Percentiles rank a stretch among this genome's conserved stretches.
These are phyloP conservation scores for Rhododendron molle DNA, from an alignment of 148 eudicot genomes.

Conservation along the genomic window DNA sequence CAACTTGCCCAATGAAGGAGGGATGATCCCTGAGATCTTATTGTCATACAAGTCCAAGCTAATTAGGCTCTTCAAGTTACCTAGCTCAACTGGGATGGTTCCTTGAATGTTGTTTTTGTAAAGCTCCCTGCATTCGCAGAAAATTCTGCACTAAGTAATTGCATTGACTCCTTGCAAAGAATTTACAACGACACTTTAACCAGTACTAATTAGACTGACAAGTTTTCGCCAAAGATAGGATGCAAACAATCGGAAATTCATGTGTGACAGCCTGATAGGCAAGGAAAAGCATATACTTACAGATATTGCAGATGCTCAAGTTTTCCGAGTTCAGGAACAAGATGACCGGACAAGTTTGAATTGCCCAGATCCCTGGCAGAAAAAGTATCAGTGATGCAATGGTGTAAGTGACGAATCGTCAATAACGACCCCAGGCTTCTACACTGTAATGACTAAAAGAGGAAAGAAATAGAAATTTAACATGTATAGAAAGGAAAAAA, in stretches of 20 bases:
- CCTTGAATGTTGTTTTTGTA: constrained; percentile 77
- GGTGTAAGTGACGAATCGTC: not conserved
- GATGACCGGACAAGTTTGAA: constrained; percentile 77
- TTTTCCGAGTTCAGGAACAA: constrained; percentile 85
- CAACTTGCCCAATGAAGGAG: constrained; percentile 60
- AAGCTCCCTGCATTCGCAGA: constrained; percentile 57
- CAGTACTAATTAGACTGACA: not conserved
- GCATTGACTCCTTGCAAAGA: not conserved
- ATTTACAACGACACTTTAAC: not conserved
- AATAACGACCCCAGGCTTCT: not conserved
- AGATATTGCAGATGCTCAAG: constrained; percentile 88
- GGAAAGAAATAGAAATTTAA: not conserved
- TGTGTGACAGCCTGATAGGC: not conserved
- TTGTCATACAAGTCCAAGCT: constrained; percentile 86
- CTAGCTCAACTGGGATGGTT: constrained; percentile 66
- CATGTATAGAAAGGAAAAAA: not conserved
- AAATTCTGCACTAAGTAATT: not conserved
- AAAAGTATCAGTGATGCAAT: not conserved
- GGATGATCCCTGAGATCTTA: constrained; percentile 65
- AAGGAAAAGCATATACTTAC: constrained; percentile 37
- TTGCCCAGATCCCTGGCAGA: constrained; percentile 87
- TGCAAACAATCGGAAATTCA: not conserved
- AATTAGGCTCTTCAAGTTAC: constrained; percentile 68
- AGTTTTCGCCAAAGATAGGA: not conserved
- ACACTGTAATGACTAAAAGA: not conserved